A percentile compares a stretch with the other conserved stretches of the same genome.
Conservation (phyloP, 495 filamentous ascomycete species). For the Penicillium macrosclerotiorum region DNA sequence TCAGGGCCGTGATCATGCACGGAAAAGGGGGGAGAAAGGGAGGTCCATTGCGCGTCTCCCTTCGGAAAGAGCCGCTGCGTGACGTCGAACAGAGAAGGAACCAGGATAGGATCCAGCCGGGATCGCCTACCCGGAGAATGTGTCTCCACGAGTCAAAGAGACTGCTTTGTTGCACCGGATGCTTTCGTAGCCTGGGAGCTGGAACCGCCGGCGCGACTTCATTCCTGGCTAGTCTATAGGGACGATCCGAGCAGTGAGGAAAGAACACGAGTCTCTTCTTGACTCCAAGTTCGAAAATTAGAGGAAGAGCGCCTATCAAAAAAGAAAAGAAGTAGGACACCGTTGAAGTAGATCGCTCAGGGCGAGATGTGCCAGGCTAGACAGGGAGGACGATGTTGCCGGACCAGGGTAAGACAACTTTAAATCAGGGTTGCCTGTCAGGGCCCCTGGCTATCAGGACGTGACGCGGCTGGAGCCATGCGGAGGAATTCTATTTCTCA, state of each 20-base stretch:
- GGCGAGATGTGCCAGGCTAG: conserved; percentile 21
- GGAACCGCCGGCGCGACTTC: too few relatives aligned
- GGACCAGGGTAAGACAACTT: conserved; percentile 29
- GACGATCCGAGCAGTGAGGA: conserved; percentile 16
- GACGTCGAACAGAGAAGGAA: neutral
- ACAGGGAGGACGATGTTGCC: conserved; percentile 21
- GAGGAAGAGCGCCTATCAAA: neutral
- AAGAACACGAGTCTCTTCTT: too few relatives aligned
- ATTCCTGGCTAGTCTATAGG: conserved; percentile 4
- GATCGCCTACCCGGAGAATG: too few relatives aligned
- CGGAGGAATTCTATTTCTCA: too few relatives aligned
- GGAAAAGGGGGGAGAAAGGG: neutral
- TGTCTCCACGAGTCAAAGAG: too few relatives aligned
- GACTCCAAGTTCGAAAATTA: too few relatives aligned
- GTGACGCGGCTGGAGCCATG: too few relatives aligned
- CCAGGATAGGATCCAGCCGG: neutral
- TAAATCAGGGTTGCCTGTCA: conserved; percentile 14
- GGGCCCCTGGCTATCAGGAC: too few relatives aligned
- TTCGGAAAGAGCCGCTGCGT: conserved; percentile 9
- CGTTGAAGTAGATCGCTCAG: conserved; percentile 25
- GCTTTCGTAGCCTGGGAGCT: too few relatives aligned
- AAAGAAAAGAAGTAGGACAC: too few relatives aligned
- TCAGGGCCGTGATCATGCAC: neutral
- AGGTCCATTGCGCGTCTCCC: conserved; percentile 2
- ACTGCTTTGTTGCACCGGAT: too few relatives aligned